Evolutionary conservation across 2,329 filamentous ascomycete genomes (phyloP), one percentile per base, ranked within the genome.

Genomic region (Ophiostoma quercus): DNA sequence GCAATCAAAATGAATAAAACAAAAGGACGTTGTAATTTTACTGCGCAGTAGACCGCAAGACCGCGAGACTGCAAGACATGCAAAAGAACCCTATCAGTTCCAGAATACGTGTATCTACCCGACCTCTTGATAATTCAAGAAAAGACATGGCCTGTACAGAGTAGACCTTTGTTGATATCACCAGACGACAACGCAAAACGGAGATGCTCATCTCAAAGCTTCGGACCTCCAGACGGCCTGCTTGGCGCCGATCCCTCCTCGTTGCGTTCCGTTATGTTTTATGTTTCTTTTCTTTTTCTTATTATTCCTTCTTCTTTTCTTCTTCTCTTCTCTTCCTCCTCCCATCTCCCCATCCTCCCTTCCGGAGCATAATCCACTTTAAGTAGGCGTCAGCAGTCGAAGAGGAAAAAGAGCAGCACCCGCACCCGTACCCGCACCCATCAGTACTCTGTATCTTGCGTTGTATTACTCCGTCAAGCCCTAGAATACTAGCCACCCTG

Each of bases 351-450:
- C 62, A 2, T 16, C 32, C 60, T 63, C 62, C 62, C 62, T 65
- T 65, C 62, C 62, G 62, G 62, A 65, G 62, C 62, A 39, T 11
- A 37, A 65, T 39, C 62, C 62, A 39, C 62, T 22, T 41, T 41
- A 34, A 65, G 62, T 65, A 65, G 62, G 62, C 34, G 39, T 14
- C 32, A 39, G 62, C 16, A 65, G 62, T 22, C 32, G 34, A 65
- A 65, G 19, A 65, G 62, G 62, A 65, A 65, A 65, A 65, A 65
- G 34, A 39, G 32, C 22, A 62, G 57, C 57, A 62, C 57, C 57
- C 57, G 57, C 57, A 12, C 57, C n/a, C 47, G 16, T 7, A 51
- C 16, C 47, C 47, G n/a, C 47, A 51, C 47, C 47, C 16, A n/a
- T 7, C 39, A 41, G 39, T 41, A 41, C 37, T 39, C 8, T 8